phyloP scores from a whole-genome alignment of 106 monocot genomes.

The Iris macrosiphon region DNA sequence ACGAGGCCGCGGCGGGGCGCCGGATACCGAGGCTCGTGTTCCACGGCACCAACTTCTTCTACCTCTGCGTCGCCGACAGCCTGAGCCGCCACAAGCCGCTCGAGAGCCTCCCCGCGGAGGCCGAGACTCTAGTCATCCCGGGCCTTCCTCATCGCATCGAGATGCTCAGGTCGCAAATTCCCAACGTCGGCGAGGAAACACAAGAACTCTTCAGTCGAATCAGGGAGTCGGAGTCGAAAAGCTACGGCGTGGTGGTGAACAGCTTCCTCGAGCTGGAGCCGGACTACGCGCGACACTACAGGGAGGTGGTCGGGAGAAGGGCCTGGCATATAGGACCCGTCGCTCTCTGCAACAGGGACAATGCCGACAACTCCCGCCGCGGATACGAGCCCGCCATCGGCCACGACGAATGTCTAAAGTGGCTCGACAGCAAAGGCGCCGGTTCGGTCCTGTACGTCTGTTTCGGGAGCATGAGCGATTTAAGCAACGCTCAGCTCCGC shows the following conservation, averaged over 20 bases:
- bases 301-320: background rate
- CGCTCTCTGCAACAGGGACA: constrained; percentile 2
- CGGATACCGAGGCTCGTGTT: constrained; percentile 31
- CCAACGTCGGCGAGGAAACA: background rate
- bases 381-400: background rate
- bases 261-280: constrained; percentile 13
- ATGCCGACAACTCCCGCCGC: background rate
- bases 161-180: constrained; percentile 10
- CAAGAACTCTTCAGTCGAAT: background rate
- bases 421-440: constrained; percentile 10
- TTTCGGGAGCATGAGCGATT: constrained; percentile 13
- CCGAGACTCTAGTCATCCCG: constrained; percentile 9
- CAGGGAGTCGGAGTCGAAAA: background rate
- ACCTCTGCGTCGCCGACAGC: background rate
- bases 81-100: background rate
- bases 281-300: background rate
- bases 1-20: constrained; percentile 4
- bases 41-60: constrained; percentile 19
- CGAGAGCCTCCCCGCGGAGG: background rate
- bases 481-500: background rate
- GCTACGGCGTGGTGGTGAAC: constrained; percentile 20
- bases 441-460: constrained; percentile 19
- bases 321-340: constrained; percentile 5
- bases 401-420: background rate
- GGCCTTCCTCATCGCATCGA: constrained; percentile 26